These are phyloP conservation scores for Rhynchospora pubera DNA, from an alignment of 176 grass and related monocot genomes.

Conservation along the genomic window DNA sequence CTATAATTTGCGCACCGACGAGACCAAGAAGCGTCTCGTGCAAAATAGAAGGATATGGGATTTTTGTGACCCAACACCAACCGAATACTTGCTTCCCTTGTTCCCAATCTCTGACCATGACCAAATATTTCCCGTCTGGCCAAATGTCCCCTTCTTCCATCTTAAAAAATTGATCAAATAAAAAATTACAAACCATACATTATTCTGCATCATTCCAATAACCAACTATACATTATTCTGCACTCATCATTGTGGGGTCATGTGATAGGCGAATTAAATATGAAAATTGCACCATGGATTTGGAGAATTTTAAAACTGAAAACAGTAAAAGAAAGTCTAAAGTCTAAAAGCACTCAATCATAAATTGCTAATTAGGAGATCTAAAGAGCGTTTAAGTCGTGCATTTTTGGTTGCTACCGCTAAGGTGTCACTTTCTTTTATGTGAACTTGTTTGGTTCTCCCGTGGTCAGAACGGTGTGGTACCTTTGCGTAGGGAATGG, in stretches of 20 bases:
- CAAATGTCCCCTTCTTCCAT: constrained; percentile 6
- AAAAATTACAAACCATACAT: too few species aligned
- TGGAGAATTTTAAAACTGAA: background rate
- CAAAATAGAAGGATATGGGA: background rate
- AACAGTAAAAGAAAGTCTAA: background rate
- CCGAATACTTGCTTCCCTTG: background rate
- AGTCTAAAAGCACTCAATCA: background rate
- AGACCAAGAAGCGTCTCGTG: background rate
- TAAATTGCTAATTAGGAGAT: background rate
- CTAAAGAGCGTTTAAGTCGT: background rate
- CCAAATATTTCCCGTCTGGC: constrained; percentile 15
- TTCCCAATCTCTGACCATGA: constrained; percentile 13
- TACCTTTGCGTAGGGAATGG: background rate
- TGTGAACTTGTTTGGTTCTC: background rate
- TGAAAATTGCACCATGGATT: background rate
- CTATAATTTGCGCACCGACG: background rate
- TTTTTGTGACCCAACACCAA: constrained; percentile 14
- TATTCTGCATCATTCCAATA: too few species aligned
- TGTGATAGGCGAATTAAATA: background rate
- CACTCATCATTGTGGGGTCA: background rate
- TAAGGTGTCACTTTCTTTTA: background rate
- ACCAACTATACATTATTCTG: background rate
- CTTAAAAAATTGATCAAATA: background rate
- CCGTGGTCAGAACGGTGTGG: background rate
- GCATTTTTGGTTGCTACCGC: background rate